Evolutionary conservation across 139 green algal genomes (phyloP).

Genomic region (Volvox africanus): DNA sequence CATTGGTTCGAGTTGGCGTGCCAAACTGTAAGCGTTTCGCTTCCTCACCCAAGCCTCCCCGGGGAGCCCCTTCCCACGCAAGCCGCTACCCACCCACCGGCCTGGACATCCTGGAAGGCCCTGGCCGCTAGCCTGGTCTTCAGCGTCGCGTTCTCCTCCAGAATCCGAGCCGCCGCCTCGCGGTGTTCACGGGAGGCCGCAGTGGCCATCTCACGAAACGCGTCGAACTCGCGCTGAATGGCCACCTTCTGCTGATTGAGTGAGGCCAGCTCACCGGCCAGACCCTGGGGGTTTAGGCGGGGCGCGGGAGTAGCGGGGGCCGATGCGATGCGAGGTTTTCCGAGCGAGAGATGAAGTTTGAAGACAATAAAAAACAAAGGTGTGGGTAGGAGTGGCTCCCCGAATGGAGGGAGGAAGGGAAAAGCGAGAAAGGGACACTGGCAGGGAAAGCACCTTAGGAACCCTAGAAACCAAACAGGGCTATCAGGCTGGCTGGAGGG

Average conservation of each 20-base stretch:
- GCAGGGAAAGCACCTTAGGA: no score
- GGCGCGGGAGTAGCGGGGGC: background rate
- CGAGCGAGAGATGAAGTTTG: background rate
- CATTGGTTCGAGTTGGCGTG: no score
- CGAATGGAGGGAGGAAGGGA: background rate
- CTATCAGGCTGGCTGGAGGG: no score
- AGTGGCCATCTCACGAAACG: slow-evolving; percentile 56
- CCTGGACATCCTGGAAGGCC: slow-evolving; percentile 41
- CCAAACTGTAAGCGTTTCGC: no score
- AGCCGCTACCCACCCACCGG: background rate
- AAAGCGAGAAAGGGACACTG: background rate
- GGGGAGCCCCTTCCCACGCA: background rate
- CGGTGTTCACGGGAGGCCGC: slow-evolving; percentile 46
- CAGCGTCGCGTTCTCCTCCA: slow-evolving; percentile 66
- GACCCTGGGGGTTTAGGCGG: slow-evolving; percentile 23
- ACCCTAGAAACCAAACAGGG: no score
- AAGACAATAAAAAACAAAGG: background rate
- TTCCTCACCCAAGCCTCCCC: no score
- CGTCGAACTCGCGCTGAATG: slow-evolving; percentile 68
- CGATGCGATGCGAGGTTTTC: no score
- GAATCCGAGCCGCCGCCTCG: slow-evolving; percentile 52
- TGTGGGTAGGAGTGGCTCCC: background rate
- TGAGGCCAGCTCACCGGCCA: slow-evolving; percentile 55
- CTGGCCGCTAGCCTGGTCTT: slow-evolving; percentile 53
- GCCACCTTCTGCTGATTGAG: slow-evolving; percentile 67